These are phyloP conservation scores for Tetracladium setigerum DNA, from an alignment of 495 filamentous ascomycete genomes.

Conservation along the genomic window DNA sequence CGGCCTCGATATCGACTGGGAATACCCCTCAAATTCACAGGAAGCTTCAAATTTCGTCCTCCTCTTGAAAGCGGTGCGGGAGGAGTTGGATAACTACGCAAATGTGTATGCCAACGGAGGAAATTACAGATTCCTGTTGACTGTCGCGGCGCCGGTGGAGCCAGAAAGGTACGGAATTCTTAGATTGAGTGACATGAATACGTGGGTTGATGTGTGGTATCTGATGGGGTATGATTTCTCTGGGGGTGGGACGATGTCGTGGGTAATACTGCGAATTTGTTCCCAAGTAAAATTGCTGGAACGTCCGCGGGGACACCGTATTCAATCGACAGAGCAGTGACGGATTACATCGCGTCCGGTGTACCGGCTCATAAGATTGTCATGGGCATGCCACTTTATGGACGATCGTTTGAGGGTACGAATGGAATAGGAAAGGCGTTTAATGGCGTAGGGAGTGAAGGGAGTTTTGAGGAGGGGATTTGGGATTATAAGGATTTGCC, in stretches of 20 bases:
- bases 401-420: conserved; percentile 70
- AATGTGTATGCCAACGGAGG: too few species aligned
- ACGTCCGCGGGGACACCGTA: conserved; percentile 49
- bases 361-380: too few species aligned
- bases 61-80: conserved; percentile 57
- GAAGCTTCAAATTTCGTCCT: conserved; percentile 65
- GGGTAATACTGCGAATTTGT: conserved; percentile 74
- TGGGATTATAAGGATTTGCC: conserved; percentile 76
- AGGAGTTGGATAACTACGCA: conserved; percentile 58
- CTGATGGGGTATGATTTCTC: conserved; percentile 76
- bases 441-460: conserved; percentile 56
- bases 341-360: conserved; percentile 56
- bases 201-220: conserved; percentile 77
- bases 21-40: conserved; percentile 45
- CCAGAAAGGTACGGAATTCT: conserved; percentile 61
- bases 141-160: conserved; percentile 57
- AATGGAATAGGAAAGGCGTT: conserved; percentile 61
- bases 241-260: conserved; percentile 61
- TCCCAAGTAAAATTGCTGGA: too few species aligned
- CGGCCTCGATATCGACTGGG: conserved; percentile 53
- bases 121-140: conserved; percentile 60
- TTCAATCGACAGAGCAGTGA: conserved; percentile 63
- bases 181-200: conserved; percentile 60
- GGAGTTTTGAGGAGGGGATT: conserved; percentile 76
- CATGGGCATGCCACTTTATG: conserved; percentile 85